Conservation (phyloP, 2,329 filamentous ascomycete species). For the Pseudogymnoascus sp. region DNA sequence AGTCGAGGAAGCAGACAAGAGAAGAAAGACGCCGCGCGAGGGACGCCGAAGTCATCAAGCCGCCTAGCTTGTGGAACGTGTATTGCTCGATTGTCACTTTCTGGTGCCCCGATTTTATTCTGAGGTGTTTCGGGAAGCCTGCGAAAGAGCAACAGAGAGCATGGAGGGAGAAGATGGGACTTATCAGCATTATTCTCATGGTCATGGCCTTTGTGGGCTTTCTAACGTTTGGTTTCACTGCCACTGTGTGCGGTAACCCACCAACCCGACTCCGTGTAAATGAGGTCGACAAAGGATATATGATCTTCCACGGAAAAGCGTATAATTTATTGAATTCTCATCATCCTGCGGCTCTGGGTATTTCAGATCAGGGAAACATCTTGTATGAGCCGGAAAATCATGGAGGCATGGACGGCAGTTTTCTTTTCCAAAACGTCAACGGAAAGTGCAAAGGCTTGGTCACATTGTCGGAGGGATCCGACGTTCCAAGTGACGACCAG, state of each 20-base stretch:
- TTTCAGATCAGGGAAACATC: constrained; percentile 66
- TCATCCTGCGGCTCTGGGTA: constrained; percentile 73
- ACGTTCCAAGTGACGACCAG: constrained; percentile 66
- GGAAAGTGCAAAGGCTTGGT: constrained; percentile 92
- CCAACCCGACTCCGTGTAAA: constrained; percentile 71
- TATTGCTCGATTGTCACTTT: constrained; percentile 94
- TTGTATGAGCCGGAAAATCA: constrained; percentile 78
- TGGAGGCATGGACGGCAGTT: constrained; percentile 87
- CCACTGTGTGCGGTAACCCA: constrained; percentile 70
- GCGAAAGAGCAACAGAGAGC: constrained; percentile 81
- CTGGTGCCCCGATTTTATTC: constrained; percentile 79
- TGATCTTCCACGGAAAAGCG: constrained; percentile 93
- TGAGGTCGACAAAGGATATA: constrained; percentile 69
- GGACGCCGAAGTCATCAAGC: constrained; percentile 52
- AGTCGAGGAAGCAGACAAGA: constrained; percentile 58
- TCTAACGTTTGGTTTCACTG: constrained; percentile 92
- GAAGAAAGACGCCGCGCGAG: constrained; percentile 47
- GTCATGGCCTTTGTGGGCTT: constrained; percentile 90
- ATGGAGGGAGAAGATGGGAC: constrained; percentile 96
- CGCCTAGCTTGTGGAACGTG: constrained; percentile 86
- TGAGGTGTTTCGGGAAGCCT: constrained; percentile 78
- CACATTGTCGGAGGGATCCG: constrained; percentile 58
- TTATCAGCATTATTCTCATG: constrained; percentile 84
- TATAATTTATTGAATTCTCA: constrained; percentile 71
- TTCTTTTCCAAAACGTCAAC: constrained; percentile 97